Evolutionary conservation across 345 rosid species (phyloP).

Genomic region (Populus deltoides): DNA sequence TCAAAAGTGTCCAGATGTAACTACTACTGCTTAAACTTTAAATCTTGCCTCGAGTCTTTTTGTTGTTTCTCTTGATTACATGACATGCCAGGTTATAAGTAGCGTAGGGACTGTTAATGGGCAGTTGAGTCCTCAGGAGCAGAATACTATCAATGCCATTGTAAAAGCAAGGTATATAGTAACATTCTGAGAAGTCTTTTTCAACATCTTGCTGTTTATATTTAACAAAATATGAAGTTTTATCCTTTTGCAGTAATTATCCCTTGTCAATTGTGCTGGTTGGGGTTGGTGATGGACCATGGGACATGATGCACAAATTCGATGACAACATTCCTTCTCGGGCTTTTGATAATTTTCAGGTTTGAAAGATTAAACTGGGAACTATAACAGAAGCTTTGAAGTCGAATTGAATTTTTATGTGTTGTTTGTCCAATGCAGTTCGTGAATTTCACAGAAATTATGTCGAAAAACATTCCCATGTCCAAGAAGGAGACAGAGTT

Average conservation of each 20-base stretch:
- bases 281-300: slow-evolving; percentile 30
- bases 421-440: slow-evolving; percentile 15
- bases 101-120: slow-evolving; percentile 13
- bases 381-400: background rate
- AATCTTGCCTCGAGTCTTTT: background rate
- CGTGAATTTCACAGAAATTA: slow-evolving; percentile 27
- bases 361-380: background rate
- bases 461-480: slow-evolving; percentile 9
- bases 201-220: background rate
- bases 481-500: slow-evolving; percentile 21
- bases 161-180: slow-evolving; percentile 20
- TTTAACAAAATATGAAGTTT: background rate
- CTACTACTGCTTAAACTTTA: background rate
- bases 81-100: slow-evolving; percentile 18
- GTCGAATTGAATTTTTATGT: background rate
- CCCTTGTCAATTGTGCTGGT: slow-evolving; percentile 26
- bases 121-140: slow-evolving; percentile 18
- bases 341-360: slow-evolving; percentile 27
- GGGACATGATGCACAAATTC: slow-evolving; percentile 27
- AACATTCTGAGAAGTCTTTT: background rate
- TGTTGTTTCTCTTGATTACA: background rate
- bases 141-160: slow-evolving; percentile 21
- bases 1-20: background rate
- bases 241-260: slow-evolving; percentile 5
- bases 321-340: slow-evolving; percentile 24